Evolutionary conservation across 1,284 basidiomycete genomes (phyloP), one percentile per base, ranked within the genome.

Genomic region (Mrakiaceae sp.): DNA sequence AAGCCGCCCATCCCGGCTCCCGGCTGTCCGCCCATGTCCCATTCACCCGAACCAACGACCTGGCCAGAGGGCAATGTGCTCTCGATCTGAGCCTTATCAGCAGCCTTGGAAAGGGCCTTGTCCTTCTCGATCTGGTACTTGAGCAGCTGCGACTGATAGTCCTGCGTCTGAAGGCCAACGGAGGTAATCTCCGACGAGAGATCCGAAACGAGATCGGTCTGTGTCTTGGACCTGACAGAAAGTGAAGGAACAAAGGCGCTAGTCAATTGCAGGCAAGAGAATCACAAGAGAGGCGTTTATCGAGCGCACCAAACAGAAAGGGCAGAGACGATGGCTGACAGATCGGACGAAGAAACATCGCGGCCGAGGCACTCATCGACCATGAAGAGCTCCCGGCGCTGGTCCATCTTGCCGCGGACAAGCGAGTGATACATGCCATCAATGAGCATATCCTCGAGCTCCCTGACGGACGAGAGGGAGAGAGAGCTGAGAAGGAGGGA

Each of bases 361-460:
- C 95, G 79, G 0, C 94, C 94, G 78, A 92, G 85, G 0, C 88
- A 90, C 72, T 88, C 90, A 74, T 95, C 89, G 44, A 98, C 84
- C 73, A 95, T 87, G 66, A 97, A 81, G 68, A 90, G 84, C 67
- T 84, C 82, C 69, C 87, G 82, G 71, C 89, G 88, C 77, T 97
- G 93, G 75, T 97, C 90, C 59, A 98, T 84, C 71, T 90, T 92
- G 10, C 90, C 94, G 55, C 84, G 83, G 51, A 98, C 81, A 58
- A 97, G 79, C 70, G 89, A 87, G 50, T 89, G 84, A 74, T 97
- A 98, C 73, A 97, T 90, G 8, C 87, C 86, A 71, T 97, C 93
- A 74, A 98, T 97, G 74, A 97, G 88, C 68, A 96, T 82, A 74
- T 97, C 93, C 74, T 98, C 95, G 4, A 98, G 83, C 68, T 89